Base-by-base conservation (phyloP, 208 protist genomes). In the Crithidia sp. region DNA sequence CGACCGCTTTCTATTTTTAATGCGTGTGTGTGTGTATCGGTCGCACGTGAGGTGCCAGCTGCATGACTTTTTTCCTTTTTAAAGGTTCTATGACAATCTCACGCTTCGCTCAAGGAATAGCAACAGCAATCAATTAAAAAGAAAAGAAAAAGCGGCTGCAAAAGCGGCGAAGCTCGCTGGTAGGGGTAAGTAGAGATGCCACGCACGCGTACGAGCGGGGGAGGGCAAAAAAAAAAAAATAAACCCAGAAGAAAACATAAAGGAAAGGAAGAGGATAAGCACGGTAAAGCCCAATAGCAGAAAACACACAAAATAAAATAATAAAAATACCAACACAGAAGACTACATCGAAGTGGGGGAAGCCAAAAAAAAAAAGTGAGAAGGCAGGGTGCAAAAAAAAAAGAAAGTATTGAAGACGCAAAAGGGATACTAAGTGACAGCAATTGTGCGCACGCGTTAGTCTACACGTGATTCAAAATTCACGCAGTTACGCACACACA, bases 181-280 rank as follows among this genome's bases (percentile, higher is more conserved):
- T 28, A 28, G 28, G 28, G 28, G 28, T 28, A 28, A 28, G 28
- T 28, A 28, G 28, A 28, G 28, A 28, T 28, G 28, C 28, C 28
- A 28, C 28, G 28, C 28, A 28, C 28, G 28, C 28, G 28, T 28
- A 28, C 28, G 28, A 28, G 28, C 28, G 56, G 19, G 56, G 43
- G 69, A 64, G 57, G 50, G 39, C 2, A 77, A 71, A 73, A 0
- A 56, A 28, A 19, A 40, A 54, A 66, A 61, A 7, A 71, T 36
- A 82, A 43, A 66, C 55, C 57, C 58, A 67, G 70, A 61, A 75
- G 76, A 71, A 58, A 44, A 65, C 61, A 75, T 57, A 44, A 78
- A 54, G 59, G 73, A 54, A 10, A 67, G 28, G 58, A 10, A 52
- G 28, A 28, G 0, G 1, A 28, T 28, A 28, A 1, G 28, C 28